These are phyloP conservation scores for Mercurialis annua DNA, from an alignment of 345 rosid species.

Conservation along the genomic window DNA sequence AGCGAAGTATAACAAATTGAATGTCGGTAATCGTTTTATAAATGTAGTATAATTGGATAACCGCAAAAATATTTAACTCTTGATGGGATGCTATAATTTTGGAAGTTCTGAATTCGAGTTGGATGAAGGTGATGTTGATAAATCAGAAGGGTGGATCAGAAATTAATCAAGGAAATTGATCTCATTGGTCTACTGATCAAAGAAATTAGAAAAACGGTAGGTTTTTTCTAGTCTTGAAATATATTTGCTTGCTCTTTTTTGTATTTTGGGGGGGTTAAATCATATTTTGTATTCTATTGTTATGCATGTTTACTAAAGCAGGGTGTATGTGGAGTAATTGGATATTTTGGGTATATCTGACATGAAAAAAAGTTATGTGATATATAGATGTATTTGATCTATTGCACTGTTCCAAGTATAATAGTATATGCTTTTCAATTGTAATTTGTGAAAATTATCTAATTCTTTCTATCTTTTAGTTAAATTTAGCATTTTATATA, in stretches of 20 bases:
- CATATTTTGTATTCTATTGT: slow-evolving; percentile 5
- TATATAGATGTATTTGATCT: slow-evolving; percentile 7
- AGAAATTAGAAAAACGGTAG: slow-evolving; percentile 26
- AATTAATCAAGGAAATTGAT: not conserved
- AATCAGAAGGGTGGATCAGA: slow-evolving; percentile 10
- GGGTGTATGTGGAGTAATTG: slow-evolving; percentile 19
- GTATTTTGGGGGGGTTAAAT: not conserved
- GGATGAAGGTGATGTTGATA: slow-evolving; percentile 2
- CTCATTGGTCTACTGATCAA: slow-evolving; percentile 16
- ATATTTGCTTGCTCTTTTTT: slow-evolving; percentile 9
- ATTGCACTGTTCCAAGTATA: slow-evolving; percentile 23
- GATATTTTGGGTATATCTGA: slow-evolving; percentile 12
- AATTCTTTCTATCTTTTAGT: not conserved
- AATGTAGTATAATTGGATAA: too few species aligned
- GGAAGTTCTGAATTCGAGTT: slow-evolving; percentile 1
- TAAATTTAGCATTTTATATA: not conserved
- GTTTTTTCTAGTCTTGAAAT: slow-evolving; percentile 17
- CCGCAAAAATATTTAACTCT: too few species aligned
- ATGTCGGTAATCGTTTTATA: too few species aligned
- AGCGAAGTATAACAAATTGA: too few species aligned
- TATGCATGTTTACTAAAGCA: slow-evolving; percentile 17
- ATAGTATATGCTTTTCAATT: slow-evolving; percentile 7
- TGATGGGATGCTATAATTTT: slow-evolving; percentile 12
- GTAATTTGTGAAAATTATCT: not conserved
- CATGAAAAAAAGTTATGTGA: slow-evolving; percentile 18